Evolutionary conservation across 2,329 filamentous ascomycete genomes (phyloP).

Genomic region (Orbilia brochopaga): DNA sequence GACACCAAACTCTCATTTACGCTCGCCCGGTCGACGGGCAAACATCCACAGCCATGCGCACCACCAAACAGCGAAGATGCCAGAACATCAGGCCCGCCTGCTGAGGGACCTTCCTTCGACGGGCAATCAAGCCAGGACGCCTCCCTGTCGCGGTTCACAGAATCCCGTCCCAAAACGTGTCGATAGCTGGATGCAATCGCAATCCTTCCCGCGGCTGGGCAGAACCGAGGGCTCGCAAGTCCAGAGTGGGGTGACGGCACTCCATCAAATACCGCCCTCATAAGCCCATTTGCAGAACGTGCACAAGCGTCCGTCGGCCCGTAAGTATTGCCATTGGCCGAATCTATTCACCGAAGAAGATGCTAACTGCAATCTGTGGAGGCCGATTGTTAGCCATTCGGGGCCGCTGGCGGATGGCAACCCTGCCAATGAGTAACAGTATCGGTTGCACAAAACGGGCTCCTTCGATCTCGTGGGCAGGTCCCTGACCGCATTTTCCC

Average conservation of each 20-base stretch:
- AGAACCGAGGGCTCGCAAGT: conserved; percentile 18
- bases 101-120: conserved; percentile 36
- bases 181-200: not conserved
- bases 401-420: conserved; percentile 18
- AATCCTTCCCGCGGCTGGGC: not conserved
- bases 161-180: not conserved
- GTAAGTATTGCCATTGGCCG: conserved; percentile 16
- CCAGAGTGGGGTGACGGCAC: conserved; percentile 34
- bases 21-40: conserved; percentile 9
- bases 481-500: conserved; percentile 35
- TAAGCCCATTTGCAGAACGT: conserved; percentile 19
- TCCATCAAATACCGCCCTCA: not conserved
- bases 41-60: conserved; percentile 14
- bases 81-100: conserved; percentile 42
- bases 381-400: conserved; percentile 22
- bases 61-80: conserved; percentile 25
- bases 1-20: not conserved
- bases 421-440: conserved; percentile 31
- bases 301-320: conserved; percentile 36
- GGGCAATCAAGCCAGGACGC: conserved; percentile 31
- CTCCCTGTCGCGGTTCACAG: not conserved
- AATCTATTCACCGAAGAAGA: conserved; percentile 8
- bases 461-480: conserved; percentile 29
- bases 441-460: conserved; percentile 46
- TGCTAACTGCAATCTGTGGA: conserved; percentile 10